Conservation (phyloP, 2,329 filamentous ascomycete genomes). For the Trichoderma brevicompactum region DNA sequence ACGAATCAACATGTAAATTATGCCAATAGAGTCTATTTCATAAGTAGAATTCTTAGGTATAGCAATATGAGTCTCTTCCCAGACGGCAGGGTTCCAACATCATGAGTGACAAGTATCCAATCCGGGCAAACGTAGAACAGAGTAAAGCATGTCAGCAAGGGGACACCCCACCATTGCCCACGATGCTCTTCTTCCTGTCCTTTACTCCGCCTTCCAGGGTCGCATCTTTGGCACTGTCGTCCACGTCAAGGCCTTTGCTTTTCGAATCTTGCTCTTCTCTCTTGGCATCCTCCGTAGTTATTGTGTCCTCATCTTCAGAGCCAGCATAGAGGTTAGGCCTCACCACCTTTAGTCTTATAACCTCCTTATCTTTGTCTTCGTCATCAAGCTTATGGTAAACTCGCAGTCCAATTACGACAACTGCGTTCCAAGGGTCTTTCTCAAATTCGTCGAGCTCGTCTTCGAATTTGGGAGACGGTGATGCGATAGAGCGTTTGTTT, state of each 20-base stretch:
- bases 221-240: slow-evolving; percentile 53
- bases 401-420: slow-evolving; percentile 64
- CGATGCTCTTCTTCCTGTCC: slow-evolving; percentile 45
- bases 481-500: not conserved
- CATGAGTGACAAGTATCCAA: not conserved
- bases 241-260: slow-evolving; percentile 48
- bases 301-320: slow-evolving; percentile 33
- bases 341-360: slow-evolving; percentile 47
- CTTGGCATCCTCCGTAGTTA: slow-evolving; percentile 28
- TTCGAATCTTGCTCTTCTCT: slow-evolving; percentile 28
- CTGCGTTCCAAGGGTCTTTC: slow-evolving; percentile 65
- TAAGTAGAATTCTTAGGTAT: not conserved
- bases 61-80: not conserved
- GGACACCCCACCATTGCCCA: slow-evolving; percentile 33
- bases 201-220: slow-evolving; percentile 43
- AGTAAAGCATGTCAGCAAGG: not conserved
- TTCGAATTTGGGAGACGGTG: slow-evolving; percentile 26
- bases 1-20: no score
- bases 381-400: slow-evolving; percentile 58
- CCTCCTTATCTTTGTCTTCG: slow-evolving; percentile 40
- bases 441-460: slow-evolving; percentile 60
- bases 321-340: slow-evolving; percentile 44
- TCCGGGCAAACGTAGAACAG: not conserved
- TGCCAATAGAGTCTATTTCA: not conserved
- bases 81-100: not conserved